These are phyloP conservation scores for Paramecium octaurelia DNA, from an alignment of 73 alveolate genomes.

Conservation along the genomic window DNA sequence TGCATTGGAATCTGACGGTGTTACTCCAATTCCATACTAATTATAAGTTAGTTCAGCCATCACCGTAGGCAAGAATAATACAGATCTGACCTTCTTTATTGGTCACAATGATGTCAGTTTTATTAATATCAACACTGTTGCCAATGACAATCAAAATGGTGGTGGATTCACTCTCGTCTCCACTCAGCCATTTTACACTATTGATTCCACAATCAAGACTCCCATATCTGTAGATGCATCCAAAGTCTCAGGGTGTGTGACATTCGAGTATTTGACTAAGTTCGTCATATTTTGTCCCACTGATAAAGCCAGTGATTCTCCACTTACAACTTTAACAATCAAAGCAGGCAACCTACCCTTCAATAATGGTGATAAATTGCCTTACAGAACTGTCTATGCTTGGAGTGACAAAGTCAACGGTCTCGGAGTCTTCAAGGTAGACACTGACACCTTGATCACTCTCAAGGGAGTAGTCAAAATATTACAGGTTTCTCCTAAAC, in stretches of 20 bases:
- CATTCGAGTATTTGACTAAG: background rate
- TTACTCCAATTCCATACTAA: background rate
- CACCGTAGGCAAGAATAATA: background rate
- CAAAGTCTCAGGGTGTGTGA: constrained; percentile 15
- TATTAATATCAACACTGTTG: background rate
- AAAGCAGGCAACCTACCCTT: constrained; percentile 33
- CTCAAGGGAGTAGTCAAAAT: background rate
- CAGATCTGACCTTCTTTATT: background rate
- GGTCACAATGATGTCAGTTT: constrained; percentile 5
- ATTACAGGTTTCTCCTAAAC: background rate
- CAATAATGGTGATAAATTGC: constrained; percentile 24
- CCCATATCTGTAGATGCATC: background rate
- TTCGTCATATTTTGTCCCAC: constrained; percentile 48
- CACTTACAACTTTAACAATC: background rate
- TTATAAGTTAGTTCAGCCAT: background rate
- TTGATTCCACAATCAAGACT: background rate
- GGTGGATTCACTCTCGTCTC: constrained; percentile 52
- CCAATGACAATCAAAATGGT: constrained; percentile 34
- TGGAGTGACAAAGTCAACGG: constrained; percentile 51
- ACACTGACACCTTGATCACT: background rate
- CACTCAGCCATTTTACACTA: background rate
- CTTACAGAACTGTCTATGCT: constrained; percentile 32
- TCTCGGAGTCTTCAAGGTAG: background rate
- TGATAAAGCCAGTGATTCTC: constrained; percentile 37
- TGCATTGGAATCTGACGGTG: background rate